These are phyloP conservation scores for Lepiota brunneoincarnata DNA, from an alignment of 768 basidiomycete species.

Conservation along the genomic window DNA sequence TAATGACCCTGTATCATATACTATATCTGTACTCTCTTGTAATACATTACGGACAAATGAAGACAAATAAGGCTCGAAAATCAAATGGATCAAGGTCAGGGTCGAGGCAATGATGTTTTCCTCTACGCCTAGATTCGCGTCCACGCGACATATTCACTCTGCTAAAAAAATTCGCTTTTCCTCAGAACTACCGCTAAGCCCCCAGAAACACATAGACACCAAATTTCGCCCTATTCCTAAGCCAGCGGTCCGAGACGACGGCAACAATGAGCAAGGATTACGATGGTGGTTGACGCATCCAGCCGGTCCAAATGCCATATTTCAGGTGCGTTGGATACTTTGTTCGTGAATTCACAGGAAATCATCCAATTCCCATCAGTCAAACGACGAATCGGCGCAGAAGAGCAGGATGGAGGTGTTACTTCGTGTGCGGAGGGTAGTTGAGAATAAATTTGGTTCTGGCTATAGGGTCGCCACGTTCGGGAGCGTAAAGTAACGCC, in stretches of 20 bases:
- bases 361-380: not conserved
- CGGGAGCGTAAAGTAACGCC: conserved; percentile 40
- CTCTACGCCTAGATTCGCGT: too few relatives aligned
- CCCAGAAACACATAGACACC: too few relatives aligned
- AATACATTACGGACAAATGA: not conserved
- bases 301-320: not conserved
- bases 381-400: not conserved
- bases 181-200: not conserved
- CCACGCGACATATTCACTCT: not conserved
- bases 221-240: too few relatives aligned
- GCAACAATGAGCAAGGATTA: not conserved
- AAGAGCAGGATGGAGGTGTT: not conserved
- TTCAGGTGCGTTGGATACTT: not conserved
- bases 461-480: conserved; percentile 37
- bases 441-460: conserved; percentile 28
- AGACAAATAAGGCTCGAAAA: not conserved
- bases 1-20: not conserved
- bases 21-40: conserved; percentile 1
- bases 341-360: not conserved
- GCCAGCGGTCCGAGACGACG: too few relatives aligned
- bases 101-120: not conserved
- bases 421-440: conserved; percentile 19
- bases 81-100: not conserved
- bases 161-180: not conserved
- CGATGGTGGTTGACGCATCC: not conserved